These are phyloP conservation scores for Zygosaccharomyces bailii DNA, from an alignment of 805 yeast species.

Conservation along the genomic window DNA sequence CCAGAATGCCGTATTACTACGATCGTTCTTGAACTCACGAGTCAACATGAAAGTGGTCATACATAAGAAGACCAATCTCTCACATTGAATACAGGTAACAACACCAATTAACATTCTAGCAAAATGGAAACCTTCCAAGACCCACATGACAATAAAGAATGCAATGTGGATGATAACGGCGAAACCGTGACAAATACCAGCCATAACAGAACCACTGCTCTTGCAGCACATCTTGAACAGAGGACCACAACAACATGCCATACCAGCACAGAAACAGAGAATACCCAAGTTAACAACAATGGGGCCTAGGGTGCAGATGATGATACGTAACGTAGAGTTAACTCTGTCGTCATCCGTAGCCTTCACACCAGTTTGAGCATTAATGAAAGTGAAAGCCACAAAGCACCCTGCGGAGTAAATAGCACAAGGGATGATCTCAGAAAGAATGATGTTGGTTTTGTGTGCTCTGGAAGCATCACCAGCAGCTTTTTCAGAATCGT, in stretches of 20 bases:
- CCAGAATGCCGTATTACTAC: conserved; percentile 98
- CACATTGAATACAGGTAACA: conserved; percentile 77
- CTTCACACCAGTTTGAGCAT: conserved; percentile 81
- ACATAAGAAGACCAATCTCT: conserved; percentile 81
- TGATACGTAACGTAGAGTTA: conserved; percentile 67
- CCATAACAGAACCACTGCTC: conserved; percentile 92
- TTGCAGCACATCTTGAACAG: conserved; percentile 90
- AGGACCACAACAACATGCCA: conserved; percentile 98
- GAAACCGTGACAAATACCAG: conserved; percentile 93
- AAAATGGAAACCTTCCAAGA: conserved; percentile 87
- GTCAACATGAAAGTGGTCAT: conserved; percentile 77
- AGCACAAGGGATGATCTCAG: conserved; percentile 68
- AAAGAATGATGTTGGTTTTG: conserved; percentile 64
- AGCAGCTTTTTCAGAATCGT: conserved; percentile 75
- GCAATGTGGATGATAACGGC: conserved; percentile 84
- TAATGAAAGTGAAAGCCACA: conserved; percentile 74
- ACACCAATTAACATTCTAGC: conserved; percentile 84
- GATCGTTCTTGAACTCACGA: conserved; percentile 95
- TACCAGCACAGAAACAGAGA: conserved; percentile 65
- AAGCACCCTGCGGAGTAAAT: conserved; percentile 77
- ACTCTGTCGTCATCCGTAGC: conserved; percentile 47
- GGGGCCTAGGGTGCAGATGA: conserved; percentile 85
- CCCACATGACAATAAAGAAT: conserved; percentile 96
- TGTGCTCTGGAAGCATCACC: conserved; percentile 84
- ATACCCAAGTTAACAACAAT: conserved; percentile 87